Evolutionary conservation across 2,329 filamentous ascomycete species (phyloP).

Genomic region (Hymenoscyphus scutula): DNA sequence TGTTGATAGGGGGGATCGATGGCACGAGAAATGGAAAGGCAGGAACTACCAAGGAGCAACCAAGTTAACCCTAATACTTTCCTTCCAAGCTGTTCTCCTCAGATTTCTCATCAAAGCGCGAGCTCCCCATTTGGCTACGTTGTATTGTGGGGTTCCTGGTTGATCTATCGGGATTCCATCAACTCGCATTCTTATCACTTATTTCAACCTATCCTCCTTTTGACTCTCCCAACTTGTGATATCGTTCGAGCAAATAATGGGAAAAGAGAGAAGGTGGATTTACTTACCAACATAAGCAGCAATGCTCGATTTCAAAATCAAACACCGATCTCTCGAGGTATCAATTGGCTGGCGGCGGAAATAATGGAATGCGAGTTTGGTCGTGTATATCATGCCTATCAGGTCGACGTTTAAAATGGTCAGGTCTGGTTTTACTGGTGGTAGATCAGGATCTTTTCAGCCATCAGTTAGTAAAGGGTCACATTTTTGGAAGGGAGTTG

Average conservation of each 20-base stretch:
- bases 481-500: not conserved
- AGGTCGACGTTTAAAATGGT: constrained; percentile 44
- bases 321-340: constrained; percentile 44
- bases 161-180: constrained; percentile 30
- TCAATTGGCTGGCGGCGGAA: constrained; percentile 43
- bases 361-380: constrained; percentile 47
- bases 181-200: not conserved
- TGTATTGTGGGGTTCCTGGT: constrained; percentile 43
- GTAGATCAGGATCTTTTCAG: not conserved
- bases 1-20: not conserved
- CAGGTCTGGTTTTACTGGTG: constrained; percentile 41
- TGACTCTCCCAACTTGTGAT: no score
- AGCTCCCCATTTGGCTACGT: constrained; percentile 44
- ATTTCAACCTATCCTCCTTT: no score
- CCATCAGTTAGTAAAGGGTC: not conserved
- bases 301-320: constrained; percentile 49
- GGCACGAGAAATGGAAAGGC: not conserved
- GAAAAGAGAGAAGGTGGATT: no score
- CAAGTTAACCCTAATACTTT: constrained; percentile 47
- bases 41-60: constrained; percentile 41
- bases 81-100: constrained; percentile 40
- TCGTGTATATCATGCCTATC: constrained; percentile 44
- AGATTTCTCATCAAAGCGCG: constrained; percentile 45
- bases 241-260: no score
- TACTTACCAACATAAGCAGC: constrained; percentile 43